Percentiles rank a stretch among this genome's conserved stretches.
Conservation (phyloP, 768 basidiomycete species). For the Leccinum subtestaceum region DNA sequence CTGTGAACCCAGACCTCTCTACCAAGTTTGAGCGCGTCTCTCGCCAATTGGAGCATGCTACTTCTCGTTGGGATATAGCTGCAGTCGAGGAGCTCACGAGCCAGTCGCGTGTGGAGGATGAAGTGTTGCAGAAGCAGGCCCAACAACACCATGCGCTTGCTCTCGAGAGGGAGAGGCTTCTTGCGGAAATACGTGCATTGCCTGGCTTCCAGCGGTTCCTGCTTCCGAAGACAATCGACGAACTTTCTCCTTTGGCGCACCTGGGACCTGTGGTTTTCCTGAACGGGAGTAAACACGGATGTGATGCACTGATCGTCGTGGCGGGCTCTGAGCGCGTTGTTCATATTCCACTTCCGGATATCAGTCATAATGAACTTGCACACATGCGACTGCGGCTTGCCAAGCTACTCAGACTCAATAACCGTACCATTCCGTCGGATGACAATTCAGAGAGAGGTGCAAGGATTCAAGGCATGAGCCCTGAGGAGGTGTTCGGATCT, state of each 20-base stretch:
- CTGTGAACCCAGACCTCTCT: neutral
- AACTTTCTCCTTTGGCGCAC: neutral
- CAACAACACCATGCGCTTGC: neutral
- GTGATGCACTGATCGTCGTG: neutral
- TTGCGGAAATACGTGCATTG: neutral
- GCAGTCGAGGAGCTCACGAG: neutral
- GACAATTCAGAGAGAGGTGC: neutral
- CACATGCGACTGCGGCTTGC: neutral
- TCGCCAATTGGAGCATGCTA: neutral
- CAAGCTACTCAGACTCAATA: neutral
- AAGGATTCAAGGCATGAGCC: neutral
- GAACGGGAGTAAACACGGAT: neutral
- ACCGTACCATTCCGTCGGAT: neutral
- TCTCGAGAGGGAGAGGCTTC: neutral
- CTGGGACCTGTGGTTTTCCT: neutral
- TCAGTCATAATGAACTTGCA: neutral
- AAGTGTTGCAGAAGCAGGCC: neutral
- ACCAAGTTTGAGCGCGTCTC: neutral
- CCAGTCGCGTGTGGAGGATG: neutral
- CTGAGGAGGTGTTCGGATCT: neutral
- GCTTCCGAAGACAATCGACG: neutral
- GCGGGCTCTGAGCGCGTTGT: neutral
- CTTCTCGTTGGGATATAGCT: neutral
- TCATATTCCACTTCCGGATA: neutral
- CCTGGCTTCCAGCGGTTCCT: neutral